Evolutionary conservation across 2,329 filamentous ascomycete genomes (phyloP).

Genomic region (Pseudopyricularia cyperi): DNA sequence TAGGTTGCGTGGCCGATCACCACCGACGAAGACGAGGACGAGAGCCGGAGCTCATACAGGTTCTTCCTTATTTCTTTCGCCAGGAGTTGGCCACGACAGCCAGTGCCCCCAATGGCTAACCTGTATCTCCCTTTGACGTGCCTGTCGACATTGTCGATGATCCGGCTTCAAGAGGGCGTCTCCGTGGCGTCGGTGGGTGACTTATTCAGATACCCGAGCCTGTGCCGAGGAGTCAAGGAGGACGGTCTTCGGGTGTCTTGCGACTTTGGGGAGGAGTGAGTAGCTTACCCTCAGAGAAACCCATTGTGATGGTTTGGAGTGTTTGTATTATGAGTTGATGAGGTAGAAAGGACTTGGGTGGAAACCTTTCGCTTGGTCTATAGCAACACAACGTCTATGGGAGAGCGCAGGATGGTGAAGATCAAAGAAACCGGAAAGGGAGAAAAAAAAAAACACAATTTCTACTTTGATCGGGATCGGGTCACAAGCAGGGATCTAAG

Average conservation of each 20-base stretch:
- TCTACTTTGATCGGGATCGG: neutral
- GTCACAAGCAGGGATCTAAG: neutral
- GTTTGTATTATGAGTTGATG: neutral
- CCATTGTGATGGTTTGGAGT: slow-evolving; percentile 23
- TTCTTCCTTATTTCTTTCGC: no score
- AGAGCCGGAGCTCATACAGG: no score
- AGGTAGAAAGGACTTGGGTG: neutral
- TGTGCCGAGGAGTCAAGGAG: slow-evolving; percentile 10
- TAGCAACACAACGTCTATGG: neutral
- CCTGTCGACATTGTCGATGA: neutral
- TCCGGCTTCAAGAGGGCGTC: neutral
- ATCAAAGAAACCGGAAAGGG: neutral
- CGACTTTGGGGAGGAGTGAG: neutral
- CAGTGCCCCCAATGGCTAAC: neutral
- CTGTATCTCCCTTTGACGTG: neutral
- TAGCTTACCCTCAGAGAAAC: slow-evolving; percentile 29
- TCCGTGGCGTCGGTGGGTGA: neutral
- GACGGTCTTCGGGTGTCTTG: slow-evolving; percentile 2
- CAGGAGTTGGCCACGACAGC: no score
- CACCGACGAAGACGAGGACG: no score
- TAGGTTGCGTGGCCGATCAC: no score
- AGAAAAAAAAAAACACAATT: slow-evolving; percentile 1
- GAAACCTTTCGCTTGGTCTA: slow-evolving; percentile 3
- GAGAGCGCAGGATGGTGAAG: neutral
- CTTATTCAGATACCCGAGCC: neutral